Conservation (phyloP, 371 early-diverging fungal species). For the Umbelopsis sp. region DNA sequence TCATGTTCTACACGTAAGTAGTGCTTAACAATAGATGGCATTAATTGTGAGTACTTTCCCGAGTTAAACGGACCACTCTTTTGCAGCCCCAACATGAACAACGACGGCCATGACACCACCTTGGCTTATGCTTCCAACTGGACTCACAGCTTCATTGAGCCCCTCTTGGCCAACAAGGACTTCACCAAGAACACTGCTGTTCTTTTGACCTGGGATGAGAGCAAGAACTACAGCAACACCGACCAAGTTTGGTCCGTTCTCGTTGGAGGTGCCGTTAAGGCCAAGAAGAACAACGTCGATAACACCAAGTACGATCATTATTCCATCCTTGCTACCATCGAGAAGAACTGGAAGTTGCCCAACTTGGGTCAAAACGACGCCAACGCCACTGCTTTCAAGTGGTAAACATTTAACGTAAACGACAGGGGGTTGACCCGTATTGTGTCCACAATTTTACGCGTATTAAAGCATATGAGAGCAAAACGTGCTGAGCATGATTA, state of each 20-base stretch:
- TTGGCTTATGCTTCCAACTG: conserved; percentile 41
- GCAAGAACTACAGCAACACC: conserved; percentile 20
- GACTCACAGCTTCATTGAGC: conserved; percentile 46
- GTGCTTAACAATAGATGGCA: not conserved
- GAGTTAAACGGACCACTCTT: too few species aligned
- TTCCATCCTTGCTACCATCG: conserved; percentile 61
- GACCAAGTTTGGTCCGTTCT: conserved; percentile 38
- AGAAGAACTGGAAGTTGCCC: conserved; percentile 62
- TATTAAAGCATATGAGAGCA: too few species aligned
- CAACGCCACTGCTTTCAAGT: conserved; percentile 23
- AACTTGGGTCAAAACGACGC: conserved; percentile 54
- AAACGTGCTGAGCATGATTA: too few species aligned
- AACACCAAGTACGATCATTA: conserved; percentile 64
- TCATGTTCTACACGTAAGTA: conserved; percentile 47
- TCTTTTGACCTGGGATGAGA: conserved; percentile 54
- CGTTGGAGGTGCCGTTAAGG: conserved; percentile 35
- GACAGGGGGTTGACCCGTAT: too few species aligned
- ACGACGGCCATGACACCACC: conserved; percentile 35
- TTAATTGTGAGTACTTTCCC: too few species aligned
- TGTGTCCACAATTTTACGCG: too few species aligned
- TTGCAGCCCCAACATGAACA: conserved; percentile 4
- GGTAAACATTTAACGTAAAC: not conserved
- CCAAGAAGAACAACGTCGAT: conserved; percentile 35
- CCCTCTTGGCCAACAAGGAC: conserved; percentile 36
- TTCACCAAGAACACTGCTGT: conserved; percentile 47